These are phyloP conservation scores for Yamadazyma endophytica DNA, from an alignment of 805 yeast genomes.

Conservation along the genomic window DNA sequence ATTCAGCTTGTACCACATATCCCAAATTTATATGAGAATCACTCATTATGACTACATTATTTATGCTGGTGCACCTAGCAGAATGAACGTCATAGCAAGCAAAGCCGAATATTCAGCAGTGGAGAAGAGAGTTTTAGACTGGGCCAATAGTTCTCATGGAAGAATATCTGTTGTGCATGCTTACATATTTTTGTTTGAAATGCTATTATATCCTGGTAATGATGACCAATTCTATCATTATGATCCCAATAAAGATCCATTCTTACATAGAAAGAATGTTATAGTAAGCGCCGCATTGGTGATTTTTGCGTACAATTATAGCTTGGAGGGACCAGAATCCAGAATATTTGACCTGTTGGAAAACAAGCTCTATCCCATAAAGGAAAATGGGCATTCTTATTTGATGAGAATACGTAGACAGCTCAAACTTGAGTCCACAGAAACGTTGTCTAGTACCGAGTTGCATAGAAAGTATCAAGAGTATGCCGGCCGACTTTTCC, in stretches of 20 bases:
- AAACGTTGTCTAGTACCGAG: slow-evolving; percentile 23
- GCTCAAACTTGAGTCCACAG: slow-evolving; percentile 37
- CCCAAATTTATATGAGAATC: slow-evolving; percentile 24
- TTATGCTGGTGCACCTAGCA: slow-evolving; percentile 27
- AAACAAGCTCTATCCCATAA: slow-evolving; percentile 14
- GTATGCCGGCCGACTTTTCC: slow-evolving; percentile 37
- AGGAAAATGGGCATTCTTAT: slow-evolving; percentile 43
- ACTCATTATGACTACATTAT: slow-evolving; percentile 27
- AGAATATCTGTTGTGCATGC: slow-evolving; percentile 57
- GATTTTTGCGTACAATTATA: slow-evolving; percentile 51
- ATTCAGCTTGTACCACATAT: slow-evolving; percentile 21
- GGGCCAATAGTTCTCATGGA: slow-evolving; percentile 49
- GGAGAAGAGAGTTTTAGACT: slow-evolving; percentile 45
- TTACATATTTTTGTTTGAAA: slow-evolving; percentile 56
- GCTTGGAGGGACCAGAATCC: slow-evolving; percentile 45
- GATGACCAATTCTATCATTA: slow-evolving; percentile 42
- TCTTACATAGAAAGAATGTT: slow-evolving; percentile 35
- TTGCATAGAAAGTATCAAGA: slow-evolving; percentile 36
- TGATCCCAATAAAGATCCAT: slow-evolving; percentile 49
- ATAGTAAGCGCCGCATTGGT: slow-evolving; percentile 39
- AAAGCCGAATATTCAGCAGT: slow-evolving; percentile 46
- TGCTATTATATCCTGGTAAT: slow-evolving; percentile 54
- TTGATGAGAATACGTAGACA: slow-evolving; percentile 45
- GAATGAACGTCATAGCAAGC: slow-evolving; percentile 54
- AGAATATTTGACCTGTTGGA: slow-evolving; percentile 21